A percentile compares a stretch with the other conserved stretches of the same genome.
Conservation (phyloP, 352 stramenopile genomes). For the Pythium coloratum region DNA sequence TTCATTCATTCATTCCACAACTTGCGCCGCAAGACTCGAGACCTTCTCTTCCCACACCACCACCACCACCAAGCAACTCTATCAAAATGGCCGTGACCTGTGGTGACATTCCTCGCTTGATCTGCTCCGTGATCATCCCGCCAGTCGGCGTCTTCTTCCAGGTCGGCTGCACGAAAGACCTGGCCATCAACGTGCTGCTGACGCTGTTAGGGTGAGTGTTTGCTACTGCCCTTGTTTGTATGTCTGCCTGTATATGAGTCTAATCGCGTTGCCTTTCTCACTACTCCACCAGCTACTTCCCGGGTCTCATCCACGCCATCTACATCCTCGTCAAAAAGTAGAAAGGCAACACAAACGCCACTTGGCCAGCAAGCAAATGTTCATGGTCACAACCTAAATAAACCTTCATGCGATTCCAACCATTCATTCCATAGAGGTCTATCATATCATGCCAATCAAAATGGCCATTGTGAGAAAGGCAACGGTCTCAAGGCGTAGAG, state of each 20-base stretch:
- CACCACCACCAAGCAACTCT: background rate
- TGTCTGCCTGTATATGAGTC: no score
- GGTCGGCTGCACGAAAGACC: constrained; percentile 28
- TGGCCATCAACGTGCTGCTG: constrained; percentile 32
- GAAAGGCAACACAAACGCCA: background rate
- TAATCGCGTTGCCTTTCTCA: no score
- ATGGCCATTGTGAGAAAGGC: no score
- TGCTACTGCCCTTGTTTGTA: no score
- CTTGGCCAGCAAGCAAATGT: no score
- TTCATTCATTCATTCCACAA: constrained; percentile 10
- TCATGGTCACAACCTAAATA: no score
- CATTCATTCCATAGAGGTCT: no score
- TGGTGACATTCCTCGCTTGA: constrained; percentile 45
- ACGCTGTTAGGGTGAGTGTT: constrained; percentile 27
- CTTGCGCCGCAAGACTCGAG: background rate
- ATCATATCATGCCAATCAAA: no score
- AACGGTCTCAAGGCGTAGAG: no score
- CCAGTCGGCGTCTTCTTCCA: constrained; percentile 33
- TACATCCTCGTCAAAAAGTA: constrained; percentile 27
- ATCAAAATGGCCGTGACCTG: constrained; percentile 26
- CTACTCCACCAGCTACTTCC: constrained; percentile 12
- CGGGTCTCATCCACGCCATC: constrained; percentile 24
- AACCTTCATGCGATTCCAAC: no score
- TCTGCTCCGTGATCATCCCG: constrained; percentile 48
- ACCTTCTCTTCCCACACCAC: background rate